These are phyloP conservation scores for Agaricus blazei DNA, from an alignment of 768 basidiomycete genomes.

Conservation along the genomic window DNA sequence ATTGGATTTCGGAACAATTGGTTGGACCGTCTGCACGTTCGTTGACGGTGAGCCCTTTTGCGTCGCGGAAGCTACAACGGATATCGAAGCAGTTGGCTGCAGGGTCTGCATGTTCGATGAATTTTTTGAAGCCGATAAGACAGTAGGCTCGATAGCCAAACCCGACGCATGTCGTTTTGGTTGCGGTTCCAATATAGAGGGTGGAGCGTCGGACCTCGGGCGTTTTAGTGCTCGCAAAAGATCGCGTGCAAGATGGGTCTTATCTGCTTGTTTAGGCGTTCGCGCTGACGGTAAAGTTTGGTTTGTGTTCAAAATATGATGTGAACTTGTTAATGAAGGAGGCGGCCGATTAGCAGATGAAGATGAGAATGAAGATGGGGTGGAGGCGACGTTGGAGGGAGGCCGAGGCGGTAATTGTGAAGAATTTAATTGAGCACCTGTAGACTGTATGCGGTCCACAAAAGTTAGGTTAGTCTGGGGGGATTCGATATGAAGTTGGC, in stretches of 20 bases:
- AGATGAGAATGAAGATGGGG: too few relatives aligned
- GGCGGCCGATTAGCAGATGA: background rate
- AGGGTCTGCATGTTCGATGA: background rate
- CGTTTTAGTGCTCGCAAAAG: conserved; percentile 50
- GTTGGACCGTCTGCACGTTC: too few relatives aligned
- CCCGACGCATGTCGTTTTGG: conserved; percentile 19
- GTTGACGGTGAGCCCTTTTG: too few relatives aligned
- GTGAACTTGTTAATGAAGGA: background rate
- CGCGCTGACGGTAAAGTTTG: conserved; percentile 10
- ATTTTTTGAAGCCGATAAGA: background rate
- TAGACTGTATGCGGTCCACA: background rate
- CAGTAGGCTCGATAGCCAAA: background rate
- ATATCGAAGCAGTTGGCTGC: background rate
- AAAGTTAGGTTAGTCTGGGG: background rate
- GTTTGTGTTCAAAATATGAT: too few relatives aligned
- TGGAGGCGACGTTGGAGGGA: background rate
- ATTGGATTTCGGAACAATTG: background rate
- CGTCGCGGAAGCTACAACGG: background rate
- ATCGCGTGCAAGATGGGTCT: conserved; percentile 48
- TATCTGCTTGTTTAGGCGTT: conserved; percentile 41
- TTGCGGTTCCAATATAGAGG: conserved; percentile 6
- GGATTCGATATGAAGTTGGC: background rate
- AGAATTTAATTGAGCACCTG: background rate
- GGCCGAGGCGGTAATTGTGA: background rate
- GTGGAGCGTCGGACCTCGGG: conserved; percentile 14